Percentiles rank a stretch among this genome's conserved stretches.
These are phyloP conservation scores for Ogataea hybrid DNA, from an alignment of 1,139 yeast species.

Conservation along the genomic window DNA sequence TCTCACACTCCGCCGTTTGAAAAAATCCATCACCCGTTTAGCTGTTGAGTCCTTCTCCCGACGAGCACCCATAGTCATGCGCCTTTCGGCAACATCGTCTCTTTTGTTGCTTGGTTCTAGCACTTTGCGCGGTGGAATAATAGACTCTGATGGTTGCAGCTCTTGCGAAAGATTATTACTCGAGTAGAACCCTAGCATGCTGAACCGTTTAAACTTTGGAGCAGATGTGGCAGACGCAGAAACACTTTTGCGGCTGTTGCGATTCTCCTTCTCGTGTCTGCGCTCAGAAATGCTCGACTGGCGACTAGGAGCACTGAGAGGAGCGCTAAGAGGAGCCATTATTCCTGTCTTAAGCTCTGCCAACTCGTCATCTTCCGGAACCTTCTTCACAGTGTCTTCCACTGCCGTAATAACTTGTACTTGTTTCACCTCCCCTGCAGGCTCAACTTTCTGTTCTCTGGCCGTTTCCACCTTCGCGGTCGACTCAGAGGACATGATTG, in stretches of 20 bases:
- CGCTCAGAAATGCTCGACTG: constrained; percentile 9
- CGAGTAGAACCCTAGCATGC: constrained; percentile 50
- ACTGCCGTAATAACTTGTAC: neutral
- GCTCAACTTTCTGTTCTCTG: neutral
- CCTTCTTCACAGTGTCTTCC: constrained; percentile 1
- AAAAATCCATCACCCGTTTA: constrained; percentile 75
- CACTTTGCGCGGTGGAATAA: constrained; percentile 33
- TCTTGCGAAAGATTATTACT: constrained; percentile 16
- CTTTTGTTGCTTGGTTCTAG: constrained; percentile 39
- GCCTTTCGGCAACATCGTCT: constrained; percentile 14
- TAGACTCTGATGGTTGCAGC: constrained; percentile 11
- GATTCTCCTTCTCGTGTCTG: constrained; percentile 34
- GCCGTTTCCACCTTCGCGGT: constrained; percentile 7
- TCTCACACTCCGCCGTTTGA: constrained; percentile 69
- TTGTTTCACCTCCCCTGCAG: neutral
- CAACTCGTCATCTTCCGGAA: neutral
- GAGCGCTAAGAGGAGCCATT: constrained; percentile 1
- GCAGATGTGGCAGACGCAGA: constrained; percentile 13
- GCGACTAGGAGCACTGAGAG: constrained; percentile 4
- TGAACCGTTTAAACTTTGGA: constrained; percentile 39
- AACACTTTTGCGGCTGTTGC: constrained; percentile 12
- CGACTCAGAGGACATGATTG: constrained; percentile 8
- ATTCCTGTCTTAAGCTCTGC: neutral
- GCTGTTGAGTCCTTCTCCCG: constrained; percentile 61
- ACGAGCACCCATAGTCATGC: constrained; percentile 21